Conservation (phyloP, 23 red algal species). For the Porphyridium purpureum region DNA sequence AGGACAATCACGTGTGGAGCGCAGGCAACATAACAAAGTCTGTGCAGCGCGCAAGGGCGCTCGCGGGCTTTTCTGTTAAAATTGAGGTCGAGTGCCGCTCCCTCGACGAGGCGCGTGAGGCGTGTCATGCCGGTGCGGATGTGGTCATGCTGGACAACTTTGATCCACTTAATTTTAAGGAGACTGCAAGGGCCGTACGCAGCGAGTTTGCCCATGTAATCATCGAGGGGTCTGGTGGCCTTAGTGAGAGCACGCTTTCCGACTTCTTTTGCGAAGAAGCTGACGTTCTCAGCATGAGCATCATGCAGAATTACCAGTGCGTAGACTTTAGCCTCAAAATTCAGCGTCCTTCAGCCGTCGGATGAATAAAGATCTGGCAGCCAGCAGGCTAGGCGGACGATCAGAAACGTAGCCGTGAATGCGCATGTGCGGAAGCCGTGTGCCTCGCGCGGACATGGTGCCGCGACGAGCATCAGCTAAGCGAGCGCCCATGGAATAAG, state of each 20-base stretch:
- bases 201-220: constrained; percentile 9
- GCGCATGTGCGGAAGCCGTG: no score
- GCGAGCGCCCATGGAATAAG: no score
- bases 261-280: constrained; percentile 31
- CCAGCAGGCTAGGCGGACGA: no score
- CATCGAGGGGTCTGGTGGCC: constrained; percentile 78
- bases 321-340: constrained; percentile 80
- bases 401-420: no score
- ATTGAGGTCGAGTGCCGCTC: constrained; percentile 65
- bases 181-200: constrained; percentile 23
- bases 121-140: constrained; percentile 56
- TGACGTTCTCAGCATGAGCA: constrained; percentile 76
- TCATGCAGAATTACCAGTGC: constrained; percentile 15
- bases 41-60: constrained; percentile 16
- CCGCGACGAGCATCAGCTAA: no score
- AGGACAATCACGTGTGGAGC: constrained; percentile 81
- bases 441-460: no score
- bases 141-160: constrained; percentile 97
- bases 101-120: constrained; percentile 25
- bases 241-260: constrained; percentile 9
- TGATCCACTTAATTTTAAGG: constrained; percentile 1
- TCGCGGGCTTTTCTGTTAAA: constrained; percentile 68
- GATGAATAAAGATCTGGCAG: no score
- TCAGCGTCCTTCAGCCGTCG: no score
- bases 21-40: constrained; percentile 31